Percentiles rank a stretch among this genome's conserved stretches.
phyloP scores from a whole-genome alignment of 371 early-diverging fungal species.

The Mortierella sp. region DNA sequence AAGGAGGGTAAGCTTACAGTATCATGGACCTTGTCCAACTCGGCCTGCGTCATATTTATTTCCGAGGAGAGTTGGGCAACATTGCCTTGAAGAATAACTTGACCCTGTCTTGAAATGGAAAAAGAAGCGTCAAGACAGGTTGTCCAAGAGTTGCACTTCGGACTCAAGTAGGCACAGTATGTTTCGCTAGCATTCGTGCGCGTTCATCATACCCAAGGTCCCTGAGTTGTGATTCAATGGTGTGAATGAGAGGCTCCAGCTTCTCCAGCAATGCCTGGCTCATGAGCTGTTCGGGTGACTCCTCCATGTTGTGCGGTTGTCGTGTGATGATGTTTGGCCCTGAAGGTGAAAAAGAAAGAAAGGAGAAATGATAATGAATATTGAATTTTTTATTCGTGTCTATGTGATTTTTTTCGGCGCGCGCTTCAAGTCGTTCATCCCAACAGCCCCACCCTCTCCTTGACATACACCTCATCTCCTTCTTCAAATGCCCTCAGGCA shows the following conservation, averaged over 20 bases:
- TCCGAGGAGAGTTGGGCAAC: slow-evolving; percentile 38
- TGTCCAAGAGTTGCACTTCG: background rate
- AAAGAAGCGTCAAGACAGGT: background rate
- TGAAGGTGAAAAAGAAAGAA: background rate
- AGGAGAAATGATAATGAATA: background rate
- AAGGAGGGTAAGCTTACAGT: slow-evolving; percentile 23
- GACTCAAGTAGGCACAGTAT: background rate
- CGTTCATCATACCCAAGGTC: slow-evolving; percentile 42
- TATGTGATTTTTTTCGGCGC: slow-evolving; percentile 8
- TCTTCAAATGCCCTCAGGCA: background rate
- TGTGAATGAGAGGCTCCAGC: slow-evolving; percentile 45
- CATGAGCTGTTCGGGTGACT: slow-evolving; percentile 23
- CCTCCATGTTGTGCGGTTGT: slow-evolving; percentile 16
- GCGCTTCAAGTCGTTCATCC: background rate
- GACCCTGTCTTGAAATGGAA: slow-evolving; percentile 37
- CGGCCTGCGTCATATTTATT: slow-evolving; percentile 31
- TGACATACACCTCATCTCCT: background rate
- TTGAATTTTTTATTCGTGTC: background rate
- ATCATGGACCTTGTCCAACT: slow-evolving; percentile 46
- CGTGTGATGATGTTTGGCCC: background rate
- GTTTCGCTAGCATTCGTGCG: background rate
- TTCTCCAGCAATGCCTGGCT: slow-evolving; percentile 44
- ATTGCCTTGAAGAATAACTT: slow-evolving; percentile 35
- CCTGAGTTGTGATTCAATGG: slow-evolving; percentile 42
- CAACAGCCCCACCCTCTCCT: background rate